Conservation (phyloP, 2,329 filamentous ascomycete genomes). For the Aspergillus uvarum region DNA sequence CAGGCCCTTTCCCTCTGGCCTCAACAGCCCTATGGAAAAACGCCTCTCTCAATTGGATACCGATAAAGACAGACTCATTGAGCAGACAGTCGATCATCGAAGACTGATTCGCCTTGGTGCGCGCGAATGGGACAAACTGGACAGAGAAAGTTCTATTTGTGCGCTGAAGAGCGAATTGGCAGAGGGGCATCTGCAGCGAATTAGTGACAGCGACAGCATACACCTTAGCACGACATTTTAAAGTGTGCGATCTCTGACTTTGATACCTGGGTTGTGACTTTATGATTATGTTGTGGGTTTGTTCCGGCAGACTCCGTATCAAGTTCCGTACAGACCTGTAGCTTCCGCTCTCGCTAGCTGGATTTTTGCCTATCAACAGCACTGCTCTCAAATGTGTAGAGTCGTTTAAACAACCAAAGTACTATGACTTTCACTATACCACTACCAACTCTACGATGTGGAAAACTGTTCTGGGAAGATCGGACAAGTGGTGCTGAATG, state of each 20-base stretch:
- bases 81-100: constrained; percentile 48
- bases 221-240: constrained; percentile 43
- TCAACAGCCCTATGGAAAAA: constrained; percentile 44
- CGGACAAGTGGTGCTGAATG: no score
- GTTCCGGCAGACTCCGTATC: no score
- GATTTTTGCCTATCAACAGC: no score
- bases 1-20: constrained; percentile 36
- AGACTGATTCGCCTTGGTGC: constrained; percentile 42
- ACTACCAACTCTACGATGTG: no score
- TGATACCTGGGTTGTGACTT: no score
- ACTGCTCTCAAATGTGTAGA: no score
- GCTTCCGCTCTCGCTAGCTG: no score
- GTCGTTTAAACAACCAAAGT: no score
- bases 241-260: neutral
- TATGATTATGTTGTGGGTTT: no score
- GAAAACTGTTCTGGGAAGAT: no score
- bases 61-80: constrained; percentile 46
- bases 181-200: constrained; percentile 48
- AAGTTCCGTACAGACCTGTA: no score
- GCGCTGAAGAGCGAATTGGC: constrained; percentile 50
- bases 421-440: no score
- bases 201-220: constrained; percentile 46
- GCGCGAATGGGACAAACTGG: constrained; percentile 49
- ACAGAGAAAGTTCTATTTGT: constrained; percentile 49
- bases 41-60: constrained; percentile 47